Evolutionary conservation across 306 rosid species (phyloP).

Genomic region (Lathyrus aphaca): DNA sequence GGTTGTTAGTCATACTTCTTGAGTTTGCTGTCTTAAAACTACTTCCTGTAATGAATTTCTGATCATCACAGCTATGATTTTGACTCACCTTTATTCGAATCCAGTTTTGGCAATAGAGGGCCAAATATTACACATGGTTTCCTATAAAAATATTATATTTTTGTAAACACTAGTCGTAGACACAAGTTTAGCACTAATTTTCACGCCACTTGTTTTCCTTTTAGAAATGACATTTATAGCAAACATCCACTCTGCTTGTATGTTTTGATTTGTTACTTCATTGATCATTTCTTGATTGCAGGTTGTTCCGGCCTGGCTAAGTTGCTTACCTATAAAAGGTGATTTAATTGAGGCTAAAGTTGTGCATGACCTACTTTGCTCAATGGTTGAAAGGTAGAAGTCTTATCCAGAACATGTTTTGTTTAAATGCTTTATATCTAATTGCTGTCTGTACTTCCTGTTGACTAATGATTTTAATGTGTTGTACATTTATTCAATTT

Average conservation of each 20-base stretch:
- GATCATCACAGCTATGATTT: slow-evolving; percentile 10
- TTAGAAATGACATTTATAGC: slow-evolving; percentile 20
- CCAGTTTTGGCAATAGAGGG: not conserved
- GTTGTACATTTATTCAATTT: slow-evolving; percentile 31
- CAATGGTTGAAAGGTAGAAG: slow-evolving; percentile 74
- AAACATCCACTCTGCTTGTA: not conserved
- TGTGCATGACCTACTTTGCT: slow-evolving; percentile 72
- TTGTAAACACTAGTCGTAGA: not conserved
- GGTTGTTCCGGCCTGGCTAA: slow-evolving; percentile 77
- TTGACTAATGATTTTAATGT: not conserved
- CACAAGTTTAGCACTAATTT: not conserved
- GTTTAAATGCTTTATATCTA: slow-evolving; percentile 10
- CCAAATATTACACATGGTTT: not conserved
- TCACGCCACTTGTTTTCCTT: not conserved
- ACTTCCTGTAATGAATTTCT: slow-evolving; percentile 11
- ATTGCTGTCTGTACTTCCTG: not conserved
- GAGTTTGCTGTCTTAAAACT: not conserved
- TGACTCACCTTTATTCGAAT: slow-evolving; percentile 1
- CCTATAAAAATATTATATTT: not conserved
- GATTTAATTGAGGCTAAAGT: slow-evolving; percentile 74
- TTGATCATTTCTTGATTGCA: slow-evolving; percentile 39
- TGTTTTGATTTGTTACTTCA: slow-evolving; percentile 32
- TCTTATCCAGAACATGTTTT: slow-evolving; percentile 31
- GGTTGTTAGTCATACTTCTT: not conserved
- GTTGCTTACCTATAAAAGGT: slow-evolving; percentile 74